Evolutionary conservation across 345 rosid species (phyloP).

Genomic region (Eucalyptus rudis): DNA sequence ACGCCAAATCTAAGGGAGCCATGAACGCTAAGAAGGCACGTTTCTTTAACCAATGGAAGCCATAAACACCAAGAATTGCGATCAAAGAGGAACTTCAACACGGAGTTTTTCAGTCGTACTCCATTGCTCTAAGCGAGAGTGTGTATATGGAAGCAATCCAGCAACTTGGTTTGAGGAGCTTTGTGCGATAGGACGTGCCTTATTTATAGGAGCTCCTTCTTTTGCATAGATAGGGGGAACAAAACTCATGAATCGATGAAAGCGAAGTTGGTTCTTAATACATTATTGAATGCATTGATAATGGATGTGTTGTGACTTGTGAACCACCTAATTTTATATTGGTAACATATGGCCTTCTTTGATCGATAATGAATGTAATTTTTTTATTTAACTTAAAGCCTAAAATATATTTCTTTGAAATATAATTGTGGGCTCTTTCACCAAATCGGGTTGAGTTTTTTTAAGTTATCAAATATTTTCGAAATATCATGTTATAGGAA

Average conservation of each 20-base stretch:
- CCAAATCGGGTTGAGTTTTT: background rate
- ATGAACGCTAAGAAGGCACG: background rate
- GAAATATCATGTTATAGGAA: background rate
- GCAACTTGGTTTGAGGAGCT: too few species aligned
- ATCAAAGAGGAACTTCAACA: background rate
- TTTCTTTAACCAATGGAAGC: background rate
- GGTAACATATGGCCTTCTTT: background rate
- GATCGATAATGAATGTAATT: background rate
- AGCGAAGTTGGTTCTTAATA: background rate
- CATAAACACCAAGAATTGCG: background rate
- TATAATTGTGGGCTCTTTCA: background rate
- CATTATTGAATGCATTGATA: background rate
- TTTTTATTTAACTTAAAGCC: background rate
- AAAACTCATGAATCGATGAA: background rate
- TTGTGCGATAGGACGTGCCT: background rate
- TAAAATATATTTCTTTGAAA: background rate
- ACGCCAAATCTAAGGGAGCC: background rate
- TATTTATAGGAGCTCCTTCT: background rate
- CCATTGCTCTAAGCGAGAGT: background rate
- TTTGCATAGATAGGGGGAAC: background rate
- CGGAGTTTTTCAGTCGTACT: background rate
- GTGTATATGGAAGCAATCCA: background rate
- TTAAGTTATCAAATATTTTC: background rate
- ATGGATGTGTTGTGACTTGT: background rate
- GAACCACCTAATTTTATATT: background rate